Conservation (phyloP, 2,329 filamentous ascomycete species). For the Penicillium sclerotiorum region DNA sequence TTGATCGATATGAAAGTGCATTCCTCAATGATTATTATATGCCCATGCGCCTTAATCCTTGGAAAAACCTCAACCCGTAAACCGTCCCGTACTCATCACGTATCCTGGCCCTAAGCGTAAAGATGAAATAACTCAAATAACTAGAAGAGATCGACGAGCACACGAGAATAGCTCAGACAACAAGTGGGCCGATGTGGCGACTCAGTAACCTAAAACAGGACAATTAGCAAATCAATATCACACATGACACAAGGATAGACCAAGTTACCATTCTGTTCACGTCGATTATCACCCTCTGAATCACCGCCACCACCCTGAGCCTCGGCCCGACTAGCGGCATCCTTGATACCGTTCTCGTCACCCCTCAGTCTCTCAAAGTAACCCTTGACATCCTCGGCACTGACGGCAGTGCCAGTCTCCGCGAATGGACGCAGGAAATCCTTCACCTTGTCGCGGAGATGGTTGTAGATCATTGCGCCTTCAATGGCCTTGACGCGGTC, state of each 20-base stretch:
- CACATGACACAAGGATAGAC: neutral
- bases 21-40: no score
- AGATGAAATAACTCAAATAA: neutral
- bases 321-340: conserved; percentile 59
- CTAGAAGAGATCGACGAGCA: neutral
- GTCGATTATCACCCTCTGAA: conserved; percentile 39
- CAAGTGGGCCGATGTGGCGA: no score
- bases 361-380: conserved; percentile 95
- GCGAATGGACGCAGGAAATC: conserved; percentile 92
- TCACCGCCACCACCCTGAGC: conserved; percentile 37
- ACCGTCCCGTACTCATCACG: neutral
- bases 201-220: neutral
- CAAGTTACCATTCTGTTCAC: conserved; percentile 51
- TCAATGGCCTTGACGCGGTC: conserved; percentile 93
- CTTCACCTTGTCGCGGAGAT: conserved; percentile 94
- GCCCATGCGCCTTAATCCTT: no score
- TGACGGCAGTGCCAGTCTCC: conserved; percentile 82
- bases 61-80: neutral
- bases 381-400: conserved; percentile 92
- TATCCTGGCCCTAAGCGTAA: no score
- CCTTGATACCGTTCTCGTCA: conserved; percentile 73
- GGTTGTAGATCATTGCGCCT: conserved; percentile 97
- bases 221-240: neutral
- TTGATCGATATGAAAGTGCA: neutral
- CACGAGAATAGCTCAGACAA: neutral